Evolutionary conservation across 1,139 yeast genomes (phyloP).

Genomic region (Suhomyces panamericanus): DNA sequence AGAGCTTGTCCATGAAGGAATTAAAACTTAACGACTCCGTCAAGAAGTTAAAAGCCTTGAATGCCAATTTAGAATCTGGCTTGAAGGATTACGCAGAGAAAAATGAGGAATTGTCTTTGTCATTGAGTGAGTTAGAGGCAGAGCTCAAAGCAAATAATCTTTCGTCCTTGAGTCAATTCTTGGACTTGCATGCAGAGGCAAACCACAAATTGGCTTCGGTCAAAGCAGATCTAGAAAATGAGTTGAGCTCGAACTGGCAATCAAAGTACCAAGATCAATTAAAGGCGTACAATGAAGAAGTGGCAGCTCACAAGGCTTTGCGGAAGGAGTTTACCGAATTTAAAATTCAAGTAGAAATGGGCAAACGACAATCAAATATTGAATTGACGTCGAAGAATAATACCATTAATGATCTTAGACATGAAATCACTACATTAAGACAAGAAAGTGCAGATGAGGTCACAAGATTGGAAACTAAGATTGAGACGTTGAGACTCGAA

Average conservation of each 20-base stretch:
- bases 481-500: constrained; percentile 42
- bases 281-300: constrained; percentile 35
- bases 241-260: constrained; percentile 32
- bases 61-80: constrained; percentile 42
- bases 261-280: constrained; percentile 41
- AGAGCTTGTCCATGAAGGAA: constrained; percentile 72
- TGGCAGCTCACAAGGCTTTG: constrained; percentile 27
- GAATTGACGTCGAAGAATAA: constrained; percentile 35
- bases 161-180: constrained; percentile 28
- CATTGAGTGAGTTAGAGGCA: constrained; percentile 37
- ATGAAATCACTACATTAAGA: constrained; percentile 28
- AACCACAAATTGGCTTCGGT: constrained; percentile 17
- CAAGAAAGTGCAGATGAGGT: constrained; percentile 49
- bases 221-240: constrained; percentile 23
- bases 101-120: constrained; percentile 30
- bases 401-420: constrained; percentile 26
- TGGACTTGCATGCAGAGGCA: constrained; percentile 20
- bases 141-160: constrained; percentile 30
- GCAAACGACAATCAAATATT: constrained; percentile 39
- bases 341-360: constrained; percentile 41
- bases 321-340: constrained; percentile 39
- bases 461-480: constrained; percentile 48
- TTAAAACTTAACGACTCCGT: constrained; percentile 66
- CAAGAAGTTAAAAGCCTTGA: constrained; percentile 57
- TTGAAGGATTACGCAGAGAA: constrained; percentile 36